Base-by-base conservation (phyloP, 257 asterid genomes). In the Lithospermum erythrorhizon region DNA sequence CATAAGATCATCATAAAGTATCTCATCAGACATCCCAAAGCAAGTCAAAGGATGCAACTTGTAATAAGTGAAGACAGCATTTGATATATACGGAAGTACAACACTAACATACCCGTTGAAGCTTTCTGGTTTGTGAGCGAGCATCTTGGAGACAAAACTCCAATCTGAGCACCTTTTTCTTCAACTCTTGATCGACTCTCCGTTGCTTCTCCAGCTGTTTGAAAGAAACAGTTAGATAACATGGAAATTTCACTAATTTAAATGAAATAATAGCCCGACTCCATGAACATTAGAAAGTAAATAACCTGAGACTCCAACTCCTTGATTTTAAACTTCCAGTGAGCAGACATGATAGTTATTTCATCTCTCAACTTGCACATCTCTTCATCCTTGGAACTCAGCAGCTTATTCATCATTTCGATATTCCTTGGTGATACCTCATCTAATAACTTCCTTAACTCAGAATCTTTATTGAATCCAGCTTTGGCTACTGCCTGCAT, bases 101-200 rank as follows among this genome's bases (percentile, higher is more conserved):
- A 55, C 59, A 59, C 51, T 56, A 68, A 21, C 63, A 80, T 89
- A 89, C 97, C 77, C 89, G 76, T 69, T 86, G 97, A 61, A 89
- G 91, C 73, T 89, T 86, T 71, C 89, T 87, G 37, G 85, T 88
- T 72, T 86, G 95, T 61, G 85, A 64, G 52, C 93, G 82, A 63
- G 93, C 85, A 61, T 87, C 95, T 19, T 89, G 90, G 70, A 87
- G 86, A 70, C 87, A 84, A 61, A 87, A 87, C 71, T 89, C 95
- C 64, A 87, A 70, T 70, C 82, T 84, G 55, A 84, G 41, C 45
- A 87, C 89, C 74, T 79, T 78, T 73, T 83, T 89, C 73, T 81
- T 87, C 84, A 89, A 78, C 67, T 89, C 95, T 63, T 87, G 89
- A 73, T 89, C 97, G 41, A 76, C 82, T 67, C 86, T 82, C 0